Conservation (phyloP, 805 yeast species). For the Ogataea methanolica region DNA sequence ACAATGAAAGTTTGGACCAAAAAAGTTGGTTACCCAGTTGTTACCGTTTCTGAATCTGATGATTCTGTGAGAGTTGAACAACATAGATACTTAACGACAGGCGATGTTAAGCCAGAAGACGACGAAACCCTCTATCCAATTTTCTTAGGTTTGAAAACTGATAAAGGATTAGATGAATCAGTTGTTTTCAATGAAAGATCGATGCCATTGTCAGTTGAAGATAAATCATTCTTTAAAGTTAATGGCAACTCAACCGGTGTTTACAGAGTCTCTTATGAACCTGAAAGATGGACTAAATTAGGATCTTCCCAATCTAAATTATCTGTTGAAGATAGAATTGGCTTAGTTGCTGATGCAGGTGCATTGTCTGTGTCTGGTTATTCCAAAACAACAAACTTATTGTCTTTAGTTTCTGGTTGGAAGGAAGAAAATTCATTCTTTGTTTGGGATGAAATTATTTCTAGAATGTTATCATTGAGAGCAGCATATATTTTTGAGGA, state of each 20-base stretch:
- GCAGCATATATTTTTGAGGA: conserved; percentile 37
- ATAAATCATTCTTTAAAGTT: conserved; percentile 38
- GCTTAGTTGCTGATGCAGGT: conserved; percentile 51
- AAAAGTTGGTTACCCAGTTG: conserved; percentile 69
- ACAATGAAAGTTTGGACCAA: conserved; percentile 73
- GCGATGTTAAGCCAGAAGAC: conserved; percentile 61
- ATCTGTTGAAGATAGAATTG: conserved; percentile 48
- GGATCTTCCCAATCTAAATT: conserved; percentile 35
- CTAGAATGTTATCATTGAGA: conserved; percentile 33
- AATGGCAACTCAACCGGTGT: conserved; percentile 51
- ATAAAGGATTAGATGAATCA: conserved; percentile 25
- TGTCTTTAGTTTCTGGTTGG: conserved; percentile 39
- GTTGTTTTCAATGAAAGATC: conserved; percentile 24
- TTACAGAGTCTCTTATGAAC: conserved; percentile 48
- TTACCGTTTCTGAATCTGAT: conserved; percentile 43
- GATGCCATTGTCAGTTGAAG: conserved; percentile 11
- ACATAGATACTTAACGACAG: conserved; percentile 60
- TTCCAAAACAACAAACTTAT: conserved; percentile 39
- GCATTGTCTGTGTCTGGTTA: conserved; percentile 47
- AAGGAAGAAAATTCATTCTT: conserved; percentile 38
- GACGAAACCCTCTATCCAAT: conserved; percentile 57
- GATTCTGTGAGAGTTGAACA: conserved; percentile 39
- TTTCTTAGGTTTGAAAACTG: conserved; percentile 37
- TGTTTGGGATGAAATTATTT: conserved; percentile 55
- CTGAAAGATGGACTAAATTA: conserved; percentile 33